Evolutionary conservation across 768 basidiomycete species (phyloP).

Genomic region (Phanerochaete sordida): DNA sequence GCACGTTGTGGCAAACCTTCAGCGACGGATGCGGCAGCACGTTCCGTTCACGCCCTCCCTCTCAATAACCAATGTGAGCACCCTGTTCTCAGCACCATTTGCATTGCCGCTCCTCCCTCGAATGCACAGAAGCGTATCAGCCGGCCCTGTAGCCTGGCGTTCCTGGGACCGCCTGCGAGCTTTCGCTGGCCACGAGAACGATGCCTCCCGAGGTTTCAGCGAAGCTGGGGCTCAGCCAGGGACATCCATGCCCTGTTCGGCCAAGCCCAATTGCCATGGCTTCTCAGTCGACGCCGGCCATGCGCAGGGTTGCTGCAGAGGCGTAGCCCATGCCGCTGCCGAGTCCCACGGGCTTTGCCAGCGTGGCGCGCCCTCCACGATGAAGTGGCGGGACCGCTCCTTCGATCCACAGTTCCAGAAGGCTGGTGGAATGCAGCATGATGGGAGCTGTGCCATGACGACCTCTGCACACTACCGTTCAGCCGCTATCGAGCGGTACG

Average conservation of each 20-base stretch:
- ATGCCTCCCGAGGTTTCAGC: slow-evolving; percentile 11
- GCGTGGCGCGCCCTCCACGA: background rate
- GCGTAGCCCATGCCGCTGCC: background rate
- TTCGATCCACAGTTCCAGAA: background rate
- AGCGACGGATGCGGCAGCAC: background rate
- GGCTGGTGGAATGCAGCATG: background rate
- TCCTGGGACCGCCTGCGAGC: slow-evolving; percentile 12
- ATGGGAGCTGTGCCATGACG: background rate
- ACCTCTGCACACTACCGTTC: background rate
- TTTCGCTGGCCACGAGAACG: slow-evolving; percentile 10
- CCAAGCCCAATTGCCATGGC: slow-evolving; percentile 2
- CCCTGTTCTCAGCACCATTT: background rate
- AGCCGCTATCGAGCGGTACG: background rate
- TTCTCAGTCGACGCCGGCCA: slow-evolving; percentile 1
- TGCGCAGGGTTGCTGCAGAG: background rate
- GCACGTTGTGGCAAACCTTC: background rate
- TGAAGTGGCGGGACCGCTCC: slow-evolving; percentile 5
- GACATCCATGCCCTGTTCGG: slow-evolving; percentile 9
- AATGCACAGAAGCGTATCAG: background rate
- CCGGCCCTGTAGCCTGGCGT: slow-evolving; percentile 7
- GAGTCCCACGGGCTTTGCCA: slow-evolving; percentile 6
- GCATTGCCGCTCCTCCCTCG: background rate
- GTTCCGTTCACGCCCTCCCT: background rate
- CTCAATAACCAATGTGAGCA: background rate
- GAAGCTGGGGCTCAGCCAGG: slow-evolving; percentile 2